Percentiles rank a stretch among this genome's conserved stretches.
Conservation (phyloP, 148 eudicot species). For the Drosera capensis region DNA sequence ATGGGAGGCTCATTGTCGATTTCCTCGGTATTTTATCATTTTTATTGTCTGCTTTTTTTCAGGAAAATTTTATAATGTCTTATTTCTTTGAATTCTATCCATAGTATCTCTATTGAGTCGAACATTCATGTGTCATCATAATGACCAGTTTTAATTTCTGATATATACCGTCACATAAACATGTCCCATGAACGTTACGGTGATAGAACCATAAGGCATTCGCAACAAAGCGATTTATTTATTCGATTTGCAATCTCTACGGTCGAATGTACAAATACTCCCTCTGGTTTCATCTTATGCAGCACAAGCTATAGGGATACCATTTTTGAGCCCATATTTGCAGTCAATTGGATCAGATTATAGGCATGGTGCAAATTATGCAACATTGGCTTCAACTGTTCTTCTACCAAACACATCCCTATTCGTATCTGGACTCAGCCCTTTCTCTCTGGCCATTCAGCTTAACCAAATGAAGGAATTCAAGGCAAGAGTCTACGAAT, state of each 20-base stretch:
- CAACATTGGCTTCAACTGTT: conserved; percentile 76
- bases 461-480: conserved; percentile 71
- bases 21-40: conserved; percentile 49
- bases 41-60: too few species aligned
- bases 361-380: conserved; percentile 75
- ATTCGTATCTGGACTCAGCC: conserved; percentile 77
- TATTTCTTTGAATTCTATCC: too few species aligned
- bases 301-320: conserved; percentile 71
- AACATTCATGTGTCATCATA: too few species aligned
- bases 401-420: conserved; percentile 58
- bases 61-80: too few species aligned
- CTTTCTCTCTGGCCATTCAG: conserved; percentile 79
- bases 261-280: not conserved
- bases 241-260: too few species aligned
- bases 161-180: too few species aligned
- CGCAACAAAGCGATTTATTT: too few species aligned
- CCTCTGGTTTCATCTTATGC: not conserved
- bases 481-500: conserved; percentile 26
- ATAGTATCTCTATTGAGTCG: too few species aligned
- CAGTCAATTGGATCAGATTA: conserved; percentile 68
- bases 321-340: conserved; percentile 77
- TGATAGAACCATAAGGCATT: too few species aligned
- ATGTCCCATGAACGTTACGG: too few species aligned
- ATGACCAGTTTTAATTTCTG: too few species aligned
- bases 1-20: conserved; percentile 68